phyloP scores from a whole-genome alignment of 352 stramenopile species.

The Phytophthora constricta region DNA sequence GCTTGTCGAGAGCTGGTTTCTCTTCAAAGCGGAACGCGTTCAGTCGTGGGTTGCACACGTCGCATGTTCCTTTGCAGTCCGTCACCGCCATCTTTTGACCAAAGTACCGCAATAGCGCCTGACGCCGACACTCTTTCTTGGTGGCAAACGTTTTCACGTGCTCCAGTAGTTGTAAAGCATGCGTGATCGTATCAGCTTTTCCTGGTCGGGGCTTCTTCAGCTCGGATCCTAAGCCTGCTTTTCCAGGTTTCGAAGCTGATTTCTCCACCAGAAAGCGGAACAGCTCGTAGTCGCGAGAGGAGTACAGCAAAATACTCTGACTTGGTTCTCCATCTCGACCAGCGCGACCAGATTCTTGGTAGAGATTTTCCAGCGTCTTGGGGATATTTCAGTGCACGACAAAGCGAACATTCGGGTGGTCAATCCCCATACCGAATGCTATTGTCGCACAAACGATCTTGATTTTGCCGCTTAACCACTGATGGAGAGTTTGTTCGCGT shows the following conservation, averaged over 20 bases:
- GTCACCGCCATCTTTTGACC: slow-evolving; percentile 51
- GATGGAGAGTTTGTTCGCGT: slow-evolving; percentile 47
- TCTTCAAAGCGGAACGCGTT: slow-evolving; percentile 61
- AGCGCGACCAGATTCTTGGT: slow-evolving; percentile 95
- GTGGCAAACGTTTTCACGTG: slow-evolving; percentile 54
- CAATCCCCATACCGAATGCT: slow-evolving; percentile 94
- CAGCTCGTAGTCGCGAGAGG: slow-evolving; percentile 50
- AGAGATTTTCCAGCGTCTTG: slow-evolving; percentile 96
- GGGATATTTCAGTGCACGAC: slow-evolving; percentile 90
- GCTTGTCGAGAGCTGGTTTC: slow-evolving; percentile 28
- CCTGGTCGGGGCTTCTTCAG: slow-evolving; percentile 10
- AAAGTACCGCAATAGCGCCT: slow-evolving; percentile 64
- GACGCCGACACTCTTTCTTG: slow-evolving; percentile 56
- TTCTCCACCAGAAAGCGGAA: slow-evolving; percentile 60
- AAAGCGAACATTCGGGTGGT: slow-evolving; percentile 91
- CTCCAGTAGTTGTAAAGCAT: slow-evolving; percentile 44
- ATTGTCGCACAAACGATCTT: slow-evolving; percentile 93
- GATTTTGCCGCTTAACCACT: slow-evolving; percentile 55
- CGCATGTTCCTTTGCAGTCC: slow-evolving; percentile 55
- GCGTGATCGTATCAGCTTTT: slow-evolving; percentile 12
- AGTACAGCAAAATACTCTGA: slow-evolving; percentile 89
- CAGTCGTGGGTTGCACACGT: slow-evolving; percentile 66
- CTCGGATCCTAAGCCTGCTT: not conserved
- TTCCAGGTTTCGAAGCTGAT: slow-evolving; percentile 7
- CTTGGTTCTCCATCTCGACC: slow-evolving; percentile 92